Conservation (phyloP, 257 asterid genomes). For the Solanum chaucha region DNA sequence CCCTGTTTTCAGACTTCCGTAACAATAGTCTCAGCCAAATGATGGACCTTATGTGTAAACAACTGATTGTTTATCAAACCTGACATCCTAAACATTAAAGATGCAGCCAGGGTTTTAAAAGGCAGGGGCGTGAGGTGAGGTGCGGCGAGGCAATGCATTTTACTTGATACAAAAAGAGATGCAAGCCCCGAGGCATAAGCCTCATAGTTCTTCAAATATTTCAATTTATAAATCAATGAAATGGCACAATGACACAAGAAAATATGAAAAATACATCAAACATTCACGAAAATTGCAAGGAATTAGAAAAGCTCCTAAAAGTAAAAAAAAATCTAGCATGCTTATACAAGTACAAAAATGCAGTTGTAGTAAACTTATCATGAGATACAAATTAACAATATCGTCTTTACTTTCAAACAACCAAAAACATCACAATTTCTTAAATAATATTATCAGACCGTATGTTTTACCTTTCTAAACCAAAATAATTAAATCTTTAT, state of each 20-base stretch:
- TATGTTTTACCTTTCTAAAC: not conserved
- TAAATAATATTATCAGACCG: not conserved
- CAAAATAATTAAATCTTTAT: not conserved
- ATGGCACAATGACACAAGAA: not conserved
- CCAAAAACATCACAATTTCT: not conserved
- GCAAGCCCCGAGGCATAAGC: not conserved
- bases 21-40: not conserved
- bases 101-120: not conserved
- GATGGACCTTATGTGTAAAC: not conserved
- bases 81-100: not conserved
- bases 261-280: not conserved
- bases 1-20: not conserved
- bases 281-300: not conserved
- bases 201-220: not conserved
- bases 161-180: not conserved
- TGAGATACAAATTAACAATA: not conserved
- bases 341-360: not conserved
- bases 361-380: not conserved
- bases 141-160: not conserved
- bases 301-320: not conserved
- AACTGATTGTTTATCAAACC: not conserved
- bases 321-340: not conserved
- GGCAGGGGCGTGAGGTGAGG: not conserved
- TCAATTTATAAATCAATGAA: not conserved
- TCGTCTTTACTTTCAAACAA: not conserved